Evolutionary conservation across 2,329 filamentous ascomycete genomes (phyloP).

Genomic region (Sarocladium strictum): DNA sequence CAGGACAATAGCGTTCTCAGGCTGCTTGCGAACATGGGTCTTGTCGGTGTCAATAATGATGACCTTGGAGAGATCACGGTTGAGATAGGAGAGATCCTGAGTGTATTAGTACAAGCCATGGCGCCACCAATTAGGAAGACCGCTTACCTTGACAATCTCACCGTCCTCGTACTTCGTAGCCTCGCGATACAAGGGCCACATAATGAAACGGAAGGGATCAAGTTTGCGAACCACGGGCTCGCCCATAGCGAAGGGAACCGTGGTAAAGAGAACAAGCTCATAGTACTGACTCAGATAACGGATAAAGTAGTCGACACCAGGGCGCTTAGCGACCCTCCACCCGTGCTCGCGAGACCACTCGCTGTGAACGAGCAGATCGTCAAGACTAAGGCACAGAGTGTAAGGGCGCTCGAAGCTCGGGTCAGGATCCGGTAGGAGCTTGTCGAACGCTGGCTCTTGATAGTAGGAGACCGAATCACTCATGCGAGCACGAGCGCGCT

Average conservation of each 20-base stretch:
- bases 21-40: slow-evolving; percentile 77
- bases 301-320: slow-evolving; percentile 94
- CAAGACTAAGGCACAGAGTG: slow-evolving; percentile 85
- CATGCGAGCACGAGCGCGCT: slow-evolving; percentile 69
- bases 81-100: slow-evolving; percentile 94
- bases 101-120: slow-evolving; percentile 14
- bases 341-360: slow-evolving; percentile 93
- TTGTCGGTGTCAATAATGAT: slow-evolving; percentile 88
- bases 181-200: slow-evolving; percentile 91
- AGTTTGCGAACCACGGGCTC: slow-evolving; percentile 89
- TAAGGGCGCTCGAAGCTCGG: slow-evolving; percentile 79
- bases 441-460: slow-evolving; percentile 90
- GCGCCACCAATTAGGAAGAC: background rate
- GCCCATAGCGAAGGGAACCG: slow-evolving; percentile 73
- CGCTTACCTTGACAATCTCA: slow-evolving; percentile 83
- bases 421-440: slow-evolving; percentile 79
- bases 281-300: slow-evolving; percentile 97
- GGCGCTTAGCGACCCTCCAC: slow-evolving; percentile 91
- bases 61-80: slow-evolving; percentile 91
- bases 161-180: slow-evolving; percentile 97
- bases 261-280: slow-evolving; percentile 93
- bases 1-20: slow-evolving; percentile 92
- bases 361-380: slow-evolving; percentile 90
- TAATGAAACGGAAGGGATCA: slow-evolving; percentile 90
- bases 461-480: slow-evolving; percentile 81